Conservation (phyloP, 2,329 filamentous ascomycete species). For the Metarhizium anisopliae region DNA sequence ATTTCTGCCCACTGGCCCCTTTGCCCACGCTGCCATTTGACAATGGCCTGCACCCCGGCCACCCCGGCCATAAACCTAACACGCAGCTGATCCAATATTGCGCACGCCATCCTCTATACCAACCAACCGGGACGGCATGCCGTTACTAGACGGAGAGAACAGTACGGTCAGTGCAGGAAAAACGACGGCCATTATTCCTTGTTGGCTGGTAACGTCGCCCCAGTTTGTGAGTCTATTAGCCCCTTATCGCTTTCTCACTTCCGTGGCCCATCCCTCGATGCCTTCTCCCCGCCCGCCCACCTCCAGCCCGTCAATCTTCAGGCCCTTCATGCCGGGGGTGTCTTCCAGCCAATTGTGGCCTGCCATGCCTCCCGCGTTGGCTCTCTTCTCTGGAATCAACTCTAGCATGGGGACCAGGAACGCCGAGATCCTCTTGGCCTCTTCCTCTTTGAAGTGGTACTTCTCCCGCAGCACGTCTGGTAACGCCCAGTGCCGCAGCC, state of each 20-base stretch:
- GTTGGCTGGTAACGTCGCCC: neutral
- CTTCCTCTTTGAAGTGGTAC: constrained; percentile 84
- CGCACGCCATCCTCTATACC: neutral
- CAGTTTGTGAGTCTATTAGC: constrained; percentile 8
- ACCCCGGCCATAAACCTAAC: neutral
- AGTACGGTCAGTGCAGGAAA: neutral
- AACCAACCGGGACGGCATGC: neutral
- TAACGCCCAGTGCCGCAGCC: constrained; percentile 90
- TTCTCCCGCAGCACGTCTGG: constrained; percentile 91
- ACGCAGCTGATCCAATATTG: neutral
- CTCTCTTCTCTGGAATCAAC: constrained; percentile 75
- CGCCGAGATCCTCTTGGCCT: constrained; percentile 66
- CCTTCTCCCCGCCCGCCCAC: constrained; percentile 82
- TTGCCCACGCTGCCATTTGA: neutral
- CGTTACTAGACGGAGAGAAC: neutral
- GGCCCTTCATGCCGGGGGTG: constrained; percentile 77
- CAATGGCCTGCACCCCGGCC: neutral
- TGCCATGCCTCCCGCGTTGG: constrained; percentile 94
- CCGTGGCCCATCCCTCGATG: constrained; percentile 87
- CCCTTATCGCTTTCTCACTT: constrained; percentile 70
- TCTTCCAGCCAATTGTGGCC: constrained; percentile 75
- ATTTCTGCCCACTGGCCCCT: neutral
- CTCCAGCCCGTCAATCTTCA: constrained; percentile 62
- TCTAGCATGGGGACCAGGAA: constrained; percentile 91
- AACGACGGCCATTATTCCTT: neutral